phyloP scores from a whole-genome alignment of 768 basidiomycete species.

The Suillus subalutaceus region DNA sequence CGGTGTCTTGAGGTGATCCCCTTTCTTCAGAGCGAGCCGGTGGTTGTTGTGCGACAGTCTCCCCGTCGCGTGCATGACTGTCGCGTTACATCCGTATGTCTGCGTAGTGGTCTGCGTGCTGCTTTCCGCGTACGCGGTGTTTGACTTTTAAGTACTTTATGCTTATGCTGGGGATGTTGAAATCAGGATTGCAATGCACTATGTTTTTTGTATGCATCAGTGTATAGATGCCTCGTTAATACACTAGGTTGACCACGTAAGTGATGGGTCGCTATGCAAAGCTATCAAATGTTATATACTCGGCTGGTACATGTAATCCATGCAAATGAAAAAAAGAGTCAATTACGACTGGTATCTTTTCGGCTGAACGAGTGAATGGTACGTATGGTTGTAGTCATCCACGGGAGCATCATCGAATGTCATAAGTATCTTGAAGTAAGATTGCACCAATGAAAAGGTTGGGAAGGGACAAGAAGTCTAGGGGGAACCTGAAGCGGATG shows the following conservation, averaged over 20 bases:
- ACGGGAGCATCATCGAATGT: not conserved
- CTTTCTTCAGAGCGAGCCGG: slow-evolving; percentile 6
- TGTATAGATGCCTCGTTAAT: not conserved
- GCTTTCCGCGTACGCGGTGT: not conserved
- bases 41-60: not conserved
- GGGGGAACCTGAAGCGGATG: not conserved
- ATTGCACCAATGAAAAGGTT: not conserved
- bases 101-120: not conserved
- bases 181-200: not conserved
- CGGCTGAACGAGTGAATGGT: not conserved
- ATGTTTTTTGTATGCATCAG: not conserved
- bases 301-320: not conserved
- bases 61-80: not conserved
- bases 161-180: slow-evolving; percentile 1
- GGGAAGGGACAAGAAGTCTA: not conserved
- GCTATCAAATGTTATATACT: too few relatives aligned
- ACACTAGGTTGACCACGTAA: not conserved
- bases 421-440: not conserved
- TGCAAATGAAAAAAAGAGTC: too few relatives aligned
- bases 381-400: not conserved
- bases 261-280: not conserved
- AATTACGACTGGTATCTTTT: not conserved
- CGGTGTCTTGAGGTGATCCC: slow-evolving; percentile 5
- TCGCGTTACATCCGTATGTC: too few relatives aligned
- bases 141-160: slow-evolving; percentile 4